A percentile compares a stretch with the other conserved stretches of the same genome.
Evolutionary conservation across 768 basidiomycete species (phyloP).

Genomic region (Mycena sanguinolenta): DNA sequence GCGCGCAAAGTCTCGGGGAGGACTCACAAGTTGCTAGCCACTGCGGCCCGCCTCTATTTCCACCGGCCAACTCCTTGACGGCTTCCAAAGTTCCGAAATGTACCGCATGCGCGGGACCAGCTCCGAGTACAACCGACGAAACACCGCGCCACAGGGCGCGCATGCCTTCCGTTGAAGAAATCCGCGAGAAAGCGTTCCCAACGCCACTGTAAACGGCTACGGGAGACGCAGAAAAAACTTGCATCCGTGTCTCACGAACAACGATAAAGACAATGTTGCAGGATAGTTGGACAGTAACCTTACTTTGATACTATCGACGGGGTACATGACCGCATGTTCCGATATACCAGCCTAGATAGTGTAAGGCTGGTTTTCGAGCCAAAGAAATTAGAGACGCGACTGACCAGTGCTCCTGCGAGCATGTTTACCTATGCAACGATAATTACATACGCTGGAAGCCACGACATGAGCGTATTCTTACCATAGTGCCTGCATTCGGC

Average conservation of each 20-base stretch:
- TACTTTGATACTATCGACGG: slow-evolving; percentile 98
- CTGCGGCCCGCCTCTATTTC: slow-evolving; percentile 84
- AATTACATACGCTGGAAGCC: slow-evolving; percentile 8
- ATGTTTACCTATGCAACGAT: slow-evolving; percentile 82
- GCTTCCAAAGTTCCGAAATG: slow-evolving; percentile 98
- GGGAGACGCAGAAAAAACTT: slow-evolving; percentile 91
- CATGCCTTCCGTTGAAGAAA: slow-evolving; percentile 94
- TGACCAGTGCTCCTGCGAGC: slow-evolving; percentile 95
- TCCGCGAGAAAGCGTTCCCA: slow-evolving; percentile 90
- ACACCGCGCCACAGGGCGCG: slow-evolving; percentile 96
- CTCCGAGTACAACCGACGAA: slow-evolving; percentile 94
- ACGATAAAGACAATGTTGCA: slow-evolving; percentile 7
- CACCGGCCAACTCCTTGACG: slow-evolving; percentile 93
- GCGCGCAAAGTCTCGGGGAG: slow-evolving; percentile 8
- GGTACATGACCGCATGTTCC: slow-evolving; percentile 99
- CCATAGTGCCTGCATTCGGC: slow-evolving; percentile 34
- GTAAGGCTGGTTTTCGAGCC: slow-evolving; percentile 15
- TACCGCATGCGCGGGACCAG: slow-evolving; percentile 97
- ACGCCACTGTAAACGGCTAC: slow-evolving; percentile 90
- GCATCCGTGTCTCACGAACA: slow-evolving; percentile 91
- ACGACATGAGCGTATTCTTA: slow-evolving; percentile 4
- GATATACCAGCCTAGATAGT: slow-evolving; percentile 91
- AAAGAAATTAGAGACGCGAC: slow-evolving; percentile 48
- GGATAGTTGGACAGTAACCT: slow-evolving; percentile 49
- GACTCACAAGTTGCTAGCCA: slow-evolving; percentile 90